Base-by-base conservation (phyloP, 306 rosid species). In the Elaeagnus macrophylla region DNA sequence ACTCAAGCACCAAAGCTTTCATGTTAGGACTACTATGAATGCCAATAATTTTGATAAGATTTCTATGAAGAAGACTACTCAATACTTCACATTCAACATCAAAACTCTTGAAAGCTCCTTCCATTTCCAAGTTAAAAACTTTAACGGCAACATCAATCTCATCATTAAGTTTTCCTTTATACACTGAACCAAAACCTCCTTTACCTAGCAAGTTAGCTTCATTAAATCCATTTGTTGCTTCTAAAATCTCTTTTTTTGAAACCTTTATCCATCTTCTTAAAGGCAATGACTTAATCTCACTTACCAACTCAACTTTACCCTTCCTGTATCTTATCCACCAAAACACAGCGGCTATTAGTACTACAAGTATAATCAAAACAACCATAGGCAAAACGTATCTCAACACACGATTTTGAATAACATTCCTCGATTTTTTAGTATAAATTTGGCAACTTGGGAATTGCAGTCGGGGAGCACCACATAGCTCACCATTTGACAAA, bases 1-100 rank as follows among this genome's bases (percentile, higher is more conserved):
- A 67, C 20, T 58, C 60, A 13, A 67, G 51, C 11, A 56, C 57
- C n/a, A 65, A 17, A 25, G 70, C 72, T 18, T 67, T 67, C 50
- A 37, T 59, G 39, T 67, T 38, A 7, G 12, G 25, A 12, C 11
- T 9, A 20, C 60, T 43, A 12, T 60, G 59, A 10, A 39, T 42
- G 9, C 53, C 44, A 7, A 67, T 51, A 32, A 67, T 38, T 45
- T 59, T 67, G 7, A 67, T 48, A 32, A 67, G 60, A 46, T 67
- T 58, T 46, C 66, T 37, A 10, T 59, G 72, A 51, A 55, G 72
- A 16, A 67, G 19, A 9, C 12, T 53, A 25, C 60, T 13, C 36
- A 59, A 14, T 8, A 67, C 43, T 40, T 37, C 51, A 14, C 60
- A 38, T 45, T 59, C 60, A 51, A 19, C 54, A 12, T 59, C 61